Evolutionary conservation across 345 rosid genomes (phyloP).

Genomic region (Dipteronia sinensis): DNA sequence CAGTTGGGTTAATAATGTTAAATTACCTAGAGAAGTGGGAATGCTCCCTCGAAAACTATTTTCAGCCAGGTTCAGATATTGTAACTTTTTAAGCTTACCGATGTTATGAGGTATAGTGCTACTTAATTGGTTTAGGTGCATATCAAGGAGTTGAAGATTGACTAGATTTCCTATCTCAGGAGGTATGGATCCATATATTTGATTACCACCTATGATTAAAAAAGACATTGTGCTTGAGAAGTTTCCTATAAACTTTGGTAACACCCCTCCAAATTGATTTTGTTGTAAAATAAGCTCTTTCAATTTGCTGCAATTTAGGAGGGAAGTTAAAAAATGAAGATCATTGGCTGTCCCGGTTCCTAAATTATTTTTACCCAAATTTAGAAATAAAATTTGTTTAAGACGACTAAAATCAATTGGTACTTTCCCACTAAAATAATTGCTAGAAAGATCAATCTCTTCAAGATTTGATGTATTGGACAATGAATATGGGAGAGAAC

Average conservation of each 20-base stretch:
- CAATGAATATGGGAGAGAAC: too few relatives aligned
- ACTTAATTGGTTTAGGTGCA: background rate
- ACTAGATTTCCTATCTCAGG: slow-evolving; percentile 21
- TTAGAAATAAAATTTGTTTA: too few relatives aligned
- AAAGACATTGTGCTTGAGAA: background rate
- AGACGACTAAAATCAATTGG: too few relatives aligned
- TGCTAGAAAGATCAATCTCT: too few relatives aligned
- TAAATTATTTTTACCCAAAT: too few relatives aligned
- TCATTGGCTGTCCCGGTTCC: too few relatives aligned
- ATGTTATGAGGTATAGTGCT: slow-evolving; percentile 18
- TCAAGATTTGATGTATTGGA: too few relatives aligned
- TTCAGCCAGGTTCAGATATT: background rate
- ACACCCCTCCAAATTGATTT: too few relatives aligned
- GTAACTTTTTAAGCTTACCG: slow-evolving; percentile 11
- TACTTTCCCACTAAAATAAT: too few relatives aligned
- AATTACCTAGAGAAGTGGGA: slow-evolving; percentile 17
- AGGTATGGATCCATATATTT: slow-evolving; percentile 5
- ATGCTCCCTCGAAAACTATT: slow-evolving; percentile 10
- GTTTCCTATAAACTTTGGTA: background rate
- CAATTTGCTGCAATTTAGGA: too few relatives aligned
- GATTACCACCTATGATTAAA: background rate
- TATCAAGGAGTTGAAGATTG: background rate
- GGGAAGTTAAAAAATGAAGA: too few relatives aligned
- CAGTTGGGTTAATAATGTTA: background rate
- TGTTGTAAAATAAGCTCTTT: too few relatives aligned